phyloP scores from a whole-genome alignment of 495 filamentous ascomycete genomes.

The Chaetomium fimeti region DNA sequence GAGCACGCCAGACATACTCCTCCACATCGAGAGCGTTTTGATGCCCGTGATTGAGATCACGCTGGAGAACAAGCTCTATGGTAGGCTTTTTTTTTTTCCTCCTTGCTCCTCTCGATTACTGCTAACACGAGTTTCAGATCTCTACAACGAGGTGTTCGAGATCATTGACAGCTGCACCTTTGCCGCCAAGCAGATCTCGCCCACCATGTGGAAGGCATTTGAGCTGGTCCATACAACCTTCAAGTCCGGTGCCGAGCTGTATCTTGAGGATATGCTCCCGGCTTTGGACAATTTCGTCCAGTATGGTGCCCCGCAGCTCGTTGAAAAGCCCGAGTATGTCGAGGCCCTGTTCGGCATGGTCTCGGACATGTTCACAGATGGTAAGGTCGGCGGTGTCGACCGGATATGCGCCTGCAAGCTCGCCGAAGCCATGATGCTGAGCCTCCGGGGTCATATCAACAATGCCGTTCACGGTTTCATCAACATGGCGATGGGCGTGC shows the following conservation, averaged over 20 bases:
- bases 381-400: slow-evolving; percentile 91
- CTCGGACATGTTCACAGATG: slow-evolving; percentile 64
- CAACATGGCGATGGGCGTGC: slow-evolving; percentile 78
- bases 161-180: slow-evolving; percentile 99
- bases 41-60: slow-evolving; percentile 97
- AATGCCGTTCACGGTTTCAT: slow-evolving; percentile 82
- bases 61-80: slow-evolving; percentile 94
- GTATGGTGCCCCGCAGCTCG: slow-evolving; percentile 76
- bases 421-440: slow-evolving; percentile 94
- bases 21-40: slow-evolving; percentile 89
- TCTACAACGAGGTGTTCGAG: slow-evolving; percentile 98
- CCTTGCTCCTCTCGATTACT: not conserved
- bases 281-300: slow-evolving; percentile 96
- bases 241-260: slow-evolving; percentile 93
- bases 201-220: slow-evolving; percentile 97
- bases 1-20: slow-evolving; percentile 89
- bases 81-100: slow-evolving; percentile 35
- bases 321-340: slow-evolving; percentile 81
- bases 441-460: slow-evolving; percentile 87
- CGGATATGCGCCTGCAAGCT: slow-evolving; percentile 99
- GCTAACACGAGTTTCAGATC: slow-evolving; percentile 48
- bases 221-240: slow-evolving; percentile 95
- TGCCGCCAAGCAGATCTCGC: slow-evolving; percentile 88
- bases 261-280: slow-evolving; percentile 98
- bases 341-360: slow-evolving; percentile 84